Conservation (phyloP, 768 basidiomycete species). For the Lanmaoa rubissima region DNA sequence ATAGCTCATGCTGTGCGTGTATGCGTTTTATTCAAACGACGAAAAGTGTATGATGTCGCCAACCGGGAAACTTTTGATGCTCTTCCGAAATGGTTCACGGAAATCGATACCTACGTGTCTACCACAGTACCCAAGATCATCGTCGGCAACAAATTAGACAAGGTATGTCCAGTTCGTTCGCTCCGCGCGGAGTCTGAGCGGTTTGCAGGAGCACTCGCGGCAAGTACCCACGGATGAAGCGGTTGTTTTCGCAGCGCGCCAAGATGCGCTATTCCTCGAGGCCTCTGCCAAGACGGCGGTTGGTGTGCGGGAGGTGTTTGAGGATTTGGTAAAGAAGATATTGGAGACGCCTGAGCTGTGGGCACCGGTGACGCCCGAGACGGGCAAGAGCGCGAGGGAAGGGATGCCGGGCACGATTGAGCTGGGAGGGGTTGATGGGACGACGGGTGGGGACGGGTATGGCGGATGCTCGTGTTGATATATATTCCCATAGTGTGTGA, state of each 20-base stretch:
- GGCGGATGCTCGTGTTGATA: conserved; percentile 36
- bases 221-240: conserved; percentile 82
- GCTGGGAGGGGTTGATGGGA: conserved; percentile 14
- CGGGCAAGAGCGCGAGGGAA: conserved; percentile 6
- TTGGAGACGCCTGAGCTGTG: conserved; percentile 82
- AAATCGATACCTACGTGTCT: conserved; percentile 91
- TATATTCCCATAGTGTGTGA: no score
- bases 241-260: conserved; percentile 73
- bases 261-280: conserved; percentile 87
- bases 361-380: conserved; percentile 40
- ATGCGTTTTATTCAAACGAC: background rate
- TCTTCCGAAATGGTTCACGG: conserved; percentile 88
- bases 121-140: conserved; percentile 88
- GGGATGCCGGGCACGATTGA: conserved; percentile 47
- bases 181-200: background rate
- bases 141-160: conserved; percentile 94
- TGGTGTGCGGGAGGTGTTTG: conserved; percentile 74
- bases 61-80: conserved; percentile 92
- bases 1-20: background rate
- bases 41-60: conserved; percentile 89
- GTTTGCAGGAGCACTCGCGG: conserved; percentile 77
- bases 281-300: conserved; percentile 90
- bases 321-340: conserved; percentile 78
- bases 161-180: conserved; percentile 43
- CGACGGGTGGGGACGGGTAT: conserved; percentile 11